Evolutionary conservation across 306 rosid genomes (phyloP).

Genomic region (Trichosanthes truncata): DNA sequence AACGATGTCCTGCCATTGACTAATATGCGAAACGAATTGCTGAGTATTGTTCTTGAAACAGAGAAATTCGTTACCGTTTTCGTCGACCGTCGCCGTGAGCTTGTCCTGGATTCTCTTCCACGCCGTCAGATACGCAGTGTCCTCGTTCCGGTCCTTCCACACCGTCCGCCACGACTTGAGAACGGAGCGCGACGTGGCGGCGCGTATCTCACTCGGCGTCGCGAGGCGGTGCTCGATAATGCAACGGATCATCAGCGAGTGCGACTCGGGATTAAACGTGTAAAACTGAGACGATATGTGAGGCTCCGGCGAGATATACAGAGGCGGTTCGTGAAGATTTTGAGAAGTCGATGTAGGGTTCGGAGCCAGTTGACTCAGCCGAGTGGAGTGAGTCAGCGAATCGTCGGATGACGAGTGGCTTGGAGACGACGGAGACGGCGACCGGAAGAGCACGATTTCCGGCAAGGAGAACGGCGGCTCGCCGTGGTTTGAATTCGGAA

Average conservation of each 20-base stretch:
- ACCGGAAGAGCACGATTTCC: conserved; percentile 61
- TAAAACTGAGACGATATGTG: conserved; percentile 93
- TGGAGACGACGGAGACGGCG: conserved; percentile 36
- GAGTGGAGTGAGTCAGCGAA: conserved; percentile 27
- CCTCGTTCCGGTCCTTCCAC: conserved; percentile 98
- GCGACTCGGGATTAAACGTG: conserved; percentile 85
- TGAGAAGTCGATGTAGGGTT: conserved; percentile 11
- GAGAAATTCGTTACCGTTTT: conserved; percentile 55
- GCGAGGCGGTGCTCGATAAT: conserved; percentile 71
- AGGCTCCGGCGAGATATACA: conserved; percentile 59
- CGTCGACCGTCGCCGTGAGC: conserved; percentile 50
- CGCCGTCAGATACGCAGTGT: conserved; percentile 85
- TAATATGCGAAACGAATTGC: conserved; percentile 77
- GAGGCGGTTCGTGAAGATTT: conserved; percentile 22
- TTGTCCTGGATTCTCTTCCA: conserved; percentile 99
- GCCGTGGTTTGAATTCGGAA: conserved; percentile 21
- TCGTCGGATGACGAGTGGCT: conserved; percentile 30
- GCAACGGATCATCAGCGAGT: conserved; percentile 84
- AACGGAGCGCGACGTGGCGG: conserved; percentile 65
- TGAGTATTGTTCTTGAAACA: conserved; percentile 89
- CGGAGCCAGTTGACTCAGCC: conserved; percentile 15
- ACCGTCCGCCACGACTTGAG: conserved; percentile 94
- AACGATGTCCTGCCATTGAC: conserved; percentile 92
- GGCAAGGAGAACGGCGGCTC: conserved; percentile 56
- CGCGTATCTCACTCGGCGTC: conserved; percentile 70